Evolutionary conservation across 352 stramenopile genomes (phyloP), one percentile per base, ranked within the genome.

Genomic region (Plasmopara halstedii): DNA sequence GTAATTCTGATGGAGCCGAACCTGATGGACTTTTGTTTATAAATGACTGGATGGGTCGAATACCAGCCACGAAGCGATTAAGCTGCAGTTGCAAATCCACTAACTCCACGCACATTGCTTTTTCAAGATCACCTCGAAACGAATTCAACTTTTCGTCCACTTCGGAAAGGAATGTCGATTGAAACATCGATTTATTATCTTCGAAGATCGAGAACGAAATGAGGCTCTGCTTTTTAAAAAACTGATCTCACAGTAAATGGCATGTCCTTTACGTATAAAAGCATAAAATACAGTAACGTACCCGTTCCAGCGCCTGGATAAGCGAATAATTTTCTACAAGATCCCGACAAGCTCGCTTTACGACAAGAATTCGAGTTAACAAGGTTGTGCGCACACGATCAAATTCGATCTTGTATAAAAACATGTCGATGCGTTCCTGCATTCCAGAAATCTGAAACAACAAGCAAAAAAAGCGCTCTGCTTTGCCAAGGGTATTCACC

Each of bases 381-480:
- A 83, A 44, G 7, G 44, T 73, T 10, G 57, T 62, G 19, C 78
- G 64, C 14, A 32, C 73, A 1, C 65, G 60, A 13, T 33, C 27
- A 36, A 88, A 88, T 57, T 82, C 71, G 29, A 88, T 66, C 47
- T 86, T 88, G 56, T 83, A 88, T 22, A 86, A 46, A 14, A 88
- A 85, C 53, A 76, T 83, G 20, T 88, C 72, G 37, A 88, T 85
- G 14, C 73, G 67, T 26, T 72, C 55, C 14, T 73, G 58, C 51
- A 86, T 74, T 6, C 67, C 51, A 6, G 72, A 58, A 7, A 88
- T 62, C 60, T 75, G 71, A 23, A 88, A 68, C 18, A 88, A 39
- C 29, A 75, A 48, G 37, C 52, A 79, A 29, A 88, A 79, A 47
- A 91, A 91, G 19, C 71, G 64, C 26, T 91, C 80, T 19, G 80